phyloP scores from a whole-genome alignment of 305 asterid species.

The Striga hermonthica region DNA sequence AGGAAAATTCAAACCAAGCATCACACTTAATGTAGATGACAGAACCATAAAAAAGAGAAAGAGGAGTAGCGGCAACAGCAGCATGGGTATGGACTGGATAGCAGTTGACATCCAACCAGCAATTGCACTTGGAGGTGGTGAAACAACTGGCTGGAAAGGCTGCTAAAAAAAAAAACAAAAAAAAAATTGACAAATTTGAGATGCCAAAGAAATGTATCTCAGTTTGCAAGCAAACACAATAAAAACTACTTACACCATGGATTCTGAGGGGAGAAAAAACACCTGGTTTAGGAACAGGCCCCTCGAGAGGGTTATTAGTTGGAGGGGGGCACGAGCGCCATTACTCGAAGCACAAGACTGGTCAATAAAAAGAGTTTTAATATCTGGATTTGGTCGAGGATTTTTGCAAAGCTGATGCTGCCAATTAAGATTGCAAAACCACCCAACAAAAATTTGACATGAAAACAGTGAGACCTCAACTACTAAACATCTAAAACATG shows the following conservation, averaged over 20 bases:
- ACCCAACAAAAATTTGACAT: constrained; percentile 4
- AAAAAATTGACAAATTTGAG: constrained; percentile 22
- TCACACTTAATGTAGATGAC: no score
- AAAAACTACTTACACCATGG: constrained; percentile 47
- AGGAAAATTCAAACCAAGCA: no score
- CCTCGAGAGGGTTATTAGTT: constrained; percentile 45
- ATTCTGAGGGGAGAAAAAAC: constrained; percentile 56
- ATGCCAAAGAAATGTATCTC: constrained; percentile 11
- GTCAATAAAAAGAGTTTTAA: constrained; percentile 83
- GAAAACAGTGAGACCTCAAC: neutral
- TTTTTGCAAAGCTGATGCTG: constrained; percentile 99
- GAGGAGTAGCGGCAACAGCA: constrained; percentile 74
- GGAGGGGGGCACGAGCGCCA: constrained; percentile 51
- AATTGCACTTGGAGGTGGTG: constrained; percentile 87
- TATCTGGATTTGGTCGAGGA: constrained; percentile 91
- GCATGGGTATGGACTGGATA: constrained; percentile 73
- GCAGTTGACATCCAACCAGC: constrained; percentile 98
- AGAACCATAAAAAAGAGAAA: constrained; percentile 81
- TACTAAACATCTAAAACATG: constrained; percentile 12
- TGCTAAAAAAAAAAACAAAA: no score
- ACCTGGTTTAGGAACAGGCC: constrained; percentile 53
- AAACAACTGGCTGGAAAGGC: constrained; percentile 91
- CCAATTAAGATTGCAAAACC: constrained; percentile 80
- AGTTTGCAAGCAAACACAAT: constrained; percentile 14
- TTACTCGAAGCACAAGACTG: constrained; percentile 59